phyloP scores from a whole-genome alignment of 2,329 filamentous ascomycete genomes.

The Trichoderma endophyticum region DNA sequence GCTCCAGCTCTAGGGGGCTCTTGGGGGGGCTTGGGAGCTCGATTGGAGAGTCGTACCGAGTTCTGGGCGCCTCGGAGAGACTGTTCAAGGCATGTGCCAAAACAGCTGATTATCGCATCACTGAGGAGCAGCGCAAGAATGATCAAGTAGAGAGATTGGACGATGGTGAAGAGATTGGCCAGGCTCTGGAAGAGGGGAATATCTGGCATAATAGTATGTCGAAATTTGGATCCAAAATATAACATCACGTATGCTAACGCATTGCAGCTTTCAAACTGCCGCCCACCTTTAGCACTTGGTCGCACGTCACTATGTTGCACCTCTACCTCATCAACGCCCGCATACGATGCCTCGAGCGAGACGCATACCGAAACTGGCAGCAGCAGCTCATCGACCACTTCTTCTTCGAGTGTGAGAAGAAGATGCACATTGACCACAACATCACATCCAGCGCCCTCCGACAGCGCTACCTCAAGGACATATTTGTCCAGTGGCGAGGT shows the following conservation, averaged over 20 bases:
- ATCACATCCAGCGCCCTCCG: constrained; percentile 57
- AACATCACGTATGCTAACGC: background rate
- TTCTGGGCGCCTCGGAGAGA: constrained; percentile 73
- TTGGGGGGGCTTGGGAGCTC: constrained; percentile 35
- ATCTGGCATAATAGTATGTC: constrained; percentile 71
- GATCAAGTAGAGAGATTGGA: constrained; percentile 67
- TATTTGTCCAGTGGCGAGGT: constrained; percentile 91
- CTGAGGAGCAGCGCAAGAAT: constrained; percentile 62
- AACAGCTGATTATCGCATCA: constrained; percentile 74
- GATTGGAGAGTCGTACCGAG: constrained; percentile 59
- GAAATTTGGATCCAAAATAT: background rate
- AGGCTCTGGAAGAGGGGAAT: constrained; percentile 30
- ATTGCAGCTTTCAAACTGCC: constrained; percentile 67
- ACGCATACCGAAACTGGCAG: constrained; percentile 72
- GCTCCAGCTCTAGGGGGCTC: constrained; percentile 32
- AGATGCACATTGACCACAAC: constrained; percentile 78
- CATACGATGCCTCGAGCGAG: constrained; percentile 71
- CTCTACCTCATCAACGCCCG: constrained; percentile 88
- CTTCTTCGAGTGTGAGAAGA: constrained; percentile 83
- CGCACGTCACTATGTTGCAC: constrained; percentile 92
- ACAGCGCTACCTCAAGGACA: constrained; percentile 73
- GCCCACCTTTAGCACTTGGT: constrained; percentile 93
- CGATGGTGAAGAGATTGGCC: constrained; percentile 78
- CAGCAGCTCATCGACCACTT: constrained; percentile 93
- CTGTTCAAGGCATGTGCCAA: constrained; percentile 72